Evolutionary conservation across 2,329 filamentous ascomycete species (phyloP).

Genomic region (Microsporum ferrugineum): DNA sequence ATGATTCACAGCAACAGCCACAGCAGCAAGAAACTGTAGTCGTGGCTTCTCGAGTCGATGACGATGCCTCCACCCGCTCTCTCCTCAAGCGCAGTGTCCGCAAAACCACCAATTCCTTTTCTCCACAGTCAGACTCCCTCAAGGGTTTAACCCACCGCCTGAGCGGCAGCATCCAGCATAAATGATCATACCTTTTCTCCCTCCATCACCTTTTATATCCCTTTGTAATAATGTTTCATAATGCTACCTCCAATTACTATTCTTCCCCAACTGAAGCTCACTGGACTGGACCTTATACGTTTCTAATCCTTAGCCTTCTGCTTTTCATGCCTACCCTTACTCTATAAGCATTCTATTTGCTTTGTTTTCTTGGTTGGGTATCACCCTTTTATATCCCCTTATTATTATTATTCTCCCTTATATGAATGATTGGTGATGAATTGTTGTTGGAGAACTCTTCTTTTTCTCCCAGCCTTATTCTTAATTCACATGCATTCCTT

Average conservation of each 20-base stretch:
- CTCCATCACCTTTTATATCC: background rate
- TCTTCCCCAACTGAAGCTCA: background rate
- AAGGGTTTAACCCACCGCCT: constrained; percentile 30
- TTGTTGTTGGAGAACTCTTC: background rate
- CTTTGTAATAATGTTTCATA: background rate
- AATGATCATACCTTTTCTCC: constrained; percentile 11
- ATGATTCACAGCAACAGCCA: constrained; percentile 10
- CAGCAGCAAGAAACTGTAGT: constrained; percentile 12
- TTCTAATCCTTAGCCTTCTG: background rate
- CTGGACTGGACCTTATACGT: background rate
- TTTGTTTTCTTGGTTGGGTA: background rate
- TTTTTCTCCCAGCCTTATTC: background rate
- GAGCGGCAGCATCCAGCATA: constrained; percentile 31
- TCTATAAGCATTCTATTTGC: background rate
- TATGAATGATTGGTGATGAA: constrained; percentile 4
- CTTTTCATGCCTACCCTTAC: background rate
- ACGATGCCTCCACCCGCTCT: constrained; percentile 9
- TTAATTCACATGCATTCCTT: background rate
- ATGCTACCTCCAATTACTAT: background rate
- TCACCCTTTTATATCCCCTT: background rate
- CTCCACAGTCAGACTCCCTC: constrained; percentile 24
- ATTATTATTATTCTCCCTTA: background rate
- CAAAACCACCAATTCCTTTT: constrained; percentile 25
- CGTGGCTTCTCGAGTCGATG: constrained; percentile 18
- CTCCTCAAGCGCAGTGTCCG: constrained; percentile 21